Evolutionary conservation across 441 rosid genomes (phyloP), one percentile per base, ranked within the genome.

Genomic region (Croton laevigatus): DNA sequence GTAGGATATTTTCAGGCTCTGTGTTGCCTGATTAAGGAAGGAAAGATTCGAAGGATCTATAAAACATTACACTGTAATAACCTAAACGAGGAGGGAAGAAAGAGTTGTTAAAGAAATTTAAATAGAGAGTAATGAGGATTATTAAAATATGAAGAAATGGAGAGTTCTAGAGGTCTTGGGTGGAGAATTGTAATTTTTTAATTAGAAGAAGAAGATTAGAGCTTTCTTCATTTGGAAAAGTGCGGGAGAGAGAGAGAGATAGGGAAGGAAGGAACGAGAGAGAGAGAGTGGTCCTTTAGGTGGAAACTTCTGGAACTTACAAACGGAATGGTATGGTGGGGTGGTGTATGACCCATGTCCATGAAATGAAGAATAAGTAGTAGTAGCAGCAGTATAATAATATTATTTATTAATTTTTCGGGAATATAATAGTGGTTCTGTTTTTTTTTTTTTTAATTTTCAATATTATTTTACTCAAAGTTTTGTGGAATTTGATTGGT

Each of bases 261-360:
- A 12, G 19, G 36, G 42, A 44, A 7, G 13, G 20, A 36, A 54
- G 32, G 4, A n/a, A n/a, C n/a, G n/a, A n/a, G n/a, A n/a, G 34
- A 2, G 59, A 0, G 64, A 0, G 67, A 7, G 72, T 52, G 62
- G 71, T 55, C 71, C 65, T 57, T 27, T 54, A n/a, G n/a, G n/a
- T 60, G 52, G 85, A 87, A 87, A 73, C 81, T 87, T 87, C 91
- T 71, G 77, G 89, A 84, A 81, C 68, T 75, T 77, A 65, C 34
- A 58, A 37, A 62, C 77, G 64, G 62, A 69, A 70, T 19, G 44
- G 70, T 0, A 48, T 20, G 70, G 75, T 64, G 65, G 65, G 45
- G 68, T 38, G 59, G 59, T 5, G 2, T 1, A 32, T 37, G 62
- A 37, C 19, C 37, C 51, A n/a, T 27, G 65, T 23, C 36, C 13